Evolutionary conservation across 2,329 filamentous ascomycete genomes (phyloP), one percentile per base, ranked within the genome.

Genomic region (Cercospora zeina): DNA sequence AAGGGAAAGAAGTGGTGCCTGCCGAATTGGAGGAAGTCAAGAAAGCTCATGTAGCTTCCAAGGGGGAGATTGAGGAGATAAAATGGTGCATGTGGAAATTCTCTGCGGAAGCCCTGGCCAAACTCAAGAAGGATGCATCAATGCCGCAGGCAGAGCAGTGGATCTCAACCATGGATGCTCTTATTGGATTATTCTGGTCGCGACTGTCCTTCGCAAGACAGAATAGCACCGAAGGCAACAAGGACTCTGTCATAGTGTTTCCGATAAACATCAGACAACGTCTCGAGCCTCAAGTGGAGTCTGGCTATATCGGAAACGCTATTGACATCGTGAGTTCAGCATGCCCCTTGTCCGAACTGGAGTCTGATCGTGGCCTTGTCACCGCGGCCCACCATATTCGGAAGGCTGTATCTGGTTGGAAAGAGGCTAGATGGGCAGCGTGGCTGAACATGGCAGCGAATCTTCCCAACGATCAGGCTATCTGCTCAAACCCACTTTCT

Each of bases 91-190:
- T 66, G 16, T 68, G 66, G 66, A 34, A 58, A 14, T 66, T 68
- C 51, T 58, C 54, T 14, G 21, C 62, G 11, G 62, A 63, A n/a
- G 59, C 27, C 21, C 55, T 68, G 14, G 62, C 58, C 5, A 55
- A 59, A 9, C 42, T 68, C 31, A 68, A 66, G 47, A 55, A 58
- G 31, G 62, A 58, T 34, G 63, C 64, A 14, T 59, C 62, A 3
- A 56, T 47, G 9, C 21, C 36, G n/a, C 42, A 58, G 37, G 19
- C 42, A 2, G 39, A 42, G 11, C 31, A 56, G 33, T 68, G 66
- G 66, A 68, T 68, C 31, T 68, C 66, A 10, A 68, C 66, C 16
- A 65, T 65, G 60, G 57, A 68, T 37, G 66, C 64, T 4, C 16
- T 68, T 13, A 42, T 66, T 30, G 64, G 62, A 2, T 61, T 68